Percentiles rank a stretch among this genome's conserved stretches.
Evolutionary conservation across 2,329 filamentous ascomycete species (phyloP).

Genomic region (Colletotrichum phormii): DNA sequence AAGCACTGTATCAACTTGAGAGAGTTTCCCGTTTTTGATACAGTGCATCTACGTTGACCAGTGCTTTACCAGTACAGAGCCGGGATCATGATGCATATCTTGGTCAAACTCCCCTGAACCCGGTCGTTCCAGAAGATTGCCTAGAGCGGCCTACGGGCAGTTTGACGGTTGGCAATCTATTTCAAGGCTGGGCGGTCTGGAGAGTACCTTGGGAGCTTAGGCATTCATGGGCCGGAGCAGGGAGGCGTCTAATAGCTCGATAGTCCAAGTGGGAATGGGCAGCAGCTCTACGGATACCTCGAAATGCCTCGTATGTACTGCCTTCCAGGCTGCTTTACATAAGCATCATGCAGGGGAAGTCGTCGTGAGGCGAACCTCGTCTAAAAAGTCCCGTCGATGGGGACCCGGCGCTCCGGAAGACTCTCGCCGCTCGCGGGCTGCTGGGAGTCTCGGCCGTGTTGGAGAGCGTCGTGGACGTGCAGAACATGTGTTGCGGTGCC

Average conservation of each 20-base stretch:
- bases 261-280: too few species aligned
- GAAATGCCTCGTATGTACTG: background rate
- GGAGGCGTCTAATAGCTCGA: too few species aligned
- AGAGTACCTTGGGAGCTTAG: background rate
- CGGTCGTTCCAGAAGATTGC: conserved; percentile 23
- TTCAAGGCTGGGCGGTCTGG: background rate
- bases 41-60: background rate
- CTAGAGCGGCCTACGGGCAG: conserved; percentile 7
- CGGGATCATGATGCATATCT: background rate
- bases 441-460: too few species aligned
- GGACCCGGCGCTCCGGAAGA: background rate
- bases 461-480: background rate
- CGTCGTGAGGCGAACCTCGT: background rate
- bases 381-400: background rate
- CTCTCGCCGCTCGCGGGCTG: background rate
- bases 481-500: conserved; percentile 1
- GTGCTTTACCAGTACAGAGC: background rate
- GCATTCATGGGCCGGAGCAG: background rate
- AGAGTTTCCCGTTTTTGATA: rapidly evolving
- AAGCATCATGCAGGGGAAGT: background rate
- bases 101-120: background rate
- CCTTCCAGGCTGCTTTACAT: background rate
- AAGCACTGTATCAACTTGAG: background rate
- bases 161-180: background rate
- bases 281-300: too few species aligned